Evolutionary conservation across 2,329 filamentous ascomycete species (phyloP), one percentile per base, ranked within the genome.

Genomic region (Cadophora sp.): DNA sequence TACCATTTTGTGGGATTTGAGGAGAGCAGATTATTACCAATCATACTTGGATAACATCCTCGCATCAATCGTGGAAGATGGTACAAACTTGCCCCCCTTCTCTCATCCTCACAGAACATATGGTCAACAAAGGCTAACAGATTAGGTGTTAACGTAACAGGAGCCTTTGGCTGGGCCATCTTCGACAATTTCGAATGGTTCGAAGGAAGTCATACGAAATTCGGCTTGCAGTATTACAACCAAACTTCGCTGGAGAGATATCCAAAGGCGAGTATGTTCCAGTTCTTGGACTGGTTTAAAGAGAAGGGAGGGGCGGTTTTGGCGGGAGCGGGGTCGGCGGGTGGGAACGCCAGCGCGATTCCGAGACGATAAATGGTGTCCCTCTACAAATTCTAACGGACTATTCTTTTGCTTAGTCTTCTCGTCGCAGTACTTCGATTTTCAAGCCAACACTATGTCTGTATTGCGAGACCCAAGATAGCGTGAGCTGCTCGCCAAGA

Each of bases 11-110:
- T 82, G 94, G 71, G 93, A 97, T 79, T 89, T 93, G 73, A 93
- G 95, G 83, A 87, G 93, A 22, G 87, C 88, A 66, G 83, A 90
- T 77, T 97, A 96, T 81, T 96, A 93, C 81, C 81, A 89, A 69
- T 88, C 86, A 68, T 96, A 96, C 77, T 87, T 95, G 74, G 85
- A 84, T 64, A 92, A 92, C 69, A 75, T 77, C 27, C 65, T 77
- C 4, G 87, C 95, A 86, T 92, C 91, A 37, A 86, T 90, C 75
- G 91, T 93, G 11, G 92, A 95, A 76, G 89, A 80, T 80, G 72
- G 73, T 73, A 60, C n/a, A n/a, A n/a, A n/a, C 24, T 66, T 70
- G 12, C 31, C 1, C 48, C 46, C 22, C 31, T 27, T 37, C 31
- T 48, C 3, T 22, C 19, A 12, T 31, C 27, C 14, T 34, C 53